Conservation (phyloP, 192 early-diverging fungal genomes). For the Podila minutissima region DNA sequence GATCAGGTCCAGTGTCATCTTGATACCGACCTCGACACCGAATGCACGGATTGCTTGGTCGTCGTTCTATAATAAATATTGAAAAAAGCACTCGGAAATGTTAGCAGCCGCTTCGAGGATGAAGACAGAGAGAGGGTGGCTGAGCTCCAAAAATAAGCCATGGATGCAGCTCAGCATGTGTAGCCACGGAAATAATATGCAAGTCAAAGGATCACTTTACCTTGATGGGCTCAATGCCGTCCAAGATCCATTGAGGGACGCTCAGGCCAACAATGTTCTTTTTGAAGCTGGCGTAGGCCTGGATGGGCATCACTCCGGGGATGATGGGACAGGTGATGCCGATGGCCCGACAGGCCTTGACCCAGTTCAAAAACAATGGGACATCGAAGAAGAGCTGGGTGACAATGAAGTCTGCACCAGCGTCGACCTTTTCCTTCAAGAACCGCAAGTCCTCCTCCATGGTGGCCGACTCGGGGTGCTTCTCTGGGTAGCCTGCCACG, state of each 20-base stretch:
- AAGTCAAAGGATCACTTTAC: slow-evolving; percentile 1
- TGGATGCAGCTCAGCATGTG: neutral
- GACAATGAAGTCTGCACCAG: slow-evolving; percentile 95
- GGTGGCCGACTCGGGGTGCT: slow-evolving; percentile 84
- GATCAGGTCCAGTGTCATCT: slow-evolving; percentile 74
- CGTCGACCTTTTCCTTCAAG: slow-evolving; percentile 89
- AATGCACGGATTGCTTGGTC: slow-evolving; percentile 96
- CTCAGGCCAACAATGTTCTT: slow-evolving; percentile 90
- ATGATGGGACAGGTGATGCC: slow-evolving; percentile 85
- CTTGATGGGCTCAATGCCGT: slow-evolving; percentile 90
- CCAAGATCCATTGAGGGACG: slow-evolving; percentile 81
- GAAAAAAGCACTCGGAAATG: neutral
- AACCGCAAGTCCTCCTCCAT: slow-evolving; percentile 77
- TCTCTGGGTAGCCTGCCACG: slow-evolving; percentile 98
- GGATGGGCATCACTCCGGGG: slow-evolving; percentile 96
- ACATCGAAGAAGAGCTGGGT: slow-evolving; percentile 96
- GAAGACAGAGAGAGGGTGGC: neutral
- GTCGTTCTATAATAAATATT: slow-evolving; percentile 63
- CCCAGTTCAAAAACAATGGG: slow-evolving; percentile 82
- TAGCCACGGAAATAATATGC: neutral
- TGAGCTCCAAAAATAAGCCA: neutral
- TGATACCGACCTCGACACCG: slow-evolving; percentile 84
- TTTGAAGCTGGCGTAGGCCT: slow-evolving; percentile 90
- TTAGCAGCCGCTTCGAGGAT: neutral
- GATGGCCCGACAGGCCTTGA: slow-evolving; percentile 71